phyloP scores from a whole-genome alignment of 2,329 filamentous ascomycete species.

The Cytospora paraplurivora region DNA sequence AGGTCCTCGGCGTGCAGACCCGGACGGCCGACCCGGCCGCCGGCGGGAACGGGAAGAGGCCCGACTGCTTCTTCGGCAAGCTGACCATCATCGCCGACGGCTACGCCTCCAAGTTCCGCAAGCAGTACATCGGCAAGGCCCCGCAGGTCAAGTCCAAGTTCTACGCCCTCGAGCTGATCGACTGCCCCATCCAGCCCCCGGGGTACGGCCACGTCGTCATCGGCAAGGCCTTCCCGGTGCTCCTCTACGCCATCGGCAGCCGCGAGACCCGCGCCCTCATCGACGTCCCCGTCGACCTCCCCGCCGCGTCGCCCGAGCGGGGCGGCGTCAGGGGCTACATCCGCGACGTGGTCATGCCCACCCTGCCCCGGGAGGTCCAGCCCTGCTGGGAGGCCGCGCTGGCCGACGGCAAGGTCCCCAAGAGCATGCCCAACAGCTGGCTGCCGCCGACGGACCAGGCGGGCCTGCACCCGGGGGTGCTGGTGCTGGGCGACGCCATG shows the following conservation, averaged over 20 bases:
- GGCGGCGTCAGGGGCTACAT: constrained; percentile 89
- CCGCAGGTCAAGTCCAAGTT: constrained; percentile 83
- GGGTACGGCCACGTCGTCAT: constrained; percentile 88
- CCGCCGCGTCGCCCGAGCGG: constrained; percentile 69
- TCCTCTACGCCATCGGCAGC: constrained; percentile 95
- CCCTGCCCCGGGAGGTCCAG: constrained; percentile 70
- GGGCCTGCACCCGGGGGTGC: constrained; percentile 62
- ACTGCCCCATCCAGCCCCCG: constrained; percentile 74
- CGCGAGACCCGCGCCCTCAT: constrained; percentile 90
- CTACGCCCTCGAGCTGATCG: constrained; percentile 89
- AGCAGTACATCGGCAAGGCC: constrained; percentile 67
- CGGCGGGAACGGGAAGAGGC: constrained; percentile 56
- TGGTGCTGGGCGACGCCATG: constrained; percentile 89
- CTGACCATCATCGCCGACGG: constrained; percentile 91
- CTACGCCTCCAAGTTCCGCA: constrained; percentile 89
- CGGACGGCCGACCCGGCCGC: constrained; percentile 62
- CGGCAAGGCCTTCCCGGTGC: constrained; percentile 71
- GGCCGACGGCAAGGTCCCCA: constrained; percentile 73
- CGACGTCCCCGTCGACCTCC: constrained; percentile 78
- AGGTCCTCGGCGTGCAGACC: constrained; percentile 82
- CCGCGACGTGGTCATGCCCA: constrained; percentile 72
- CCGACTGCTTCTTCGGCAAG: constrained; percentile 83
- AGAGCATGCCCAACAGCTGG: constrained; percentile 94
- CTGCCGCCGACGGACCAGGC: constrained; percentile 71
- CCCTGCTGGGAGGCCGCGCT: constrained; percentile 77